Base-by-base conservation (phyloP, 148 eudicot genomes). In the Persicaria tinctoria region DNA sequence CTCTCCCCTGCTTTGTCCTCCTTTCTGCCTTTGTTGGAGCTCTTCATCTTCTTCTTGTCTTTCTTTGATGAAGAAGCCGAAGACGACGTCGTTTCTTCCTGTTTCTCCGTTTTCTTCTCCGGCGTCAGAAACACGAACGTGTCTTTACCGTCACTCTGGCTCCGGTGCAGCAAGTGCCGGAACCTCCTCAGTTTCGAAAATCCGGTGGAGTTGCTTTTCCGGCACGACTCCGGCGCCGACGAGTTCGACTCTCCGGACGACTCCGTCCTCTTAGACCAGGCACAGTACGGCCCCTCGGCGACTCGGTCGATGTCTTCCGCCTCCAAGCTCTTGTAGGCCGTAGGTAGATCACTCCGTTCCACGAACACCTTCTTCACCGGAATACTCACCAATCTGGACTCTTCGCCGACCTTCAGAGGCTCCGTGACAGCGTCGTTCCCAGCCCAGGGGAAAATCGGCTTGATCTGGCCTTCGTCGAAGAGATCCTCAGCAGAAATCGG, bases 201-300 rank as follows among this genome's bases (percentile, higher is more conserved):
- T 14, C 99, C 99, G 10, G 99, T 95, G 47, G 99, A 95, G 75
- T 86, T 92, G 77, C 99, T 90, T 85, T 95, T 95, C 79, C 84
- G 84, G 47, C 92, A 87, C 20, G 78, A 53, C 73, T 87, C 87
- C 76, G 83, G 82, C 70, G 81, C 50, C 46, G 79, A 70, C 16
- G 48, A 8, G 7, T 69, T 46, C 18, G 6, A 13, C 55, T 38
- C 57, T 72, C 83, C 73, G 20, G 79, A 78, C 54, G 80, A 54
- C 14, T 76, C 66, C 51, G 77, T 70, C 45, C 32, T 70, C 13
- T 48, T 46, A 0, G 84, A 74, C 93, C 91, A 91, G 14, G 57
- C 79, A 48, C 91, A 87, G 78, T 72, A 83, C 20, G 87, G 84
- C 23, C 87, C 95, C 41, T 80, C 80, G 8, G 80, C 80, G 48